These are phyloP conservation scores for Lactarius psammicola DNA, from an alignment of 768 basidiomycete species.

Conservation along the genomic window DNA sequence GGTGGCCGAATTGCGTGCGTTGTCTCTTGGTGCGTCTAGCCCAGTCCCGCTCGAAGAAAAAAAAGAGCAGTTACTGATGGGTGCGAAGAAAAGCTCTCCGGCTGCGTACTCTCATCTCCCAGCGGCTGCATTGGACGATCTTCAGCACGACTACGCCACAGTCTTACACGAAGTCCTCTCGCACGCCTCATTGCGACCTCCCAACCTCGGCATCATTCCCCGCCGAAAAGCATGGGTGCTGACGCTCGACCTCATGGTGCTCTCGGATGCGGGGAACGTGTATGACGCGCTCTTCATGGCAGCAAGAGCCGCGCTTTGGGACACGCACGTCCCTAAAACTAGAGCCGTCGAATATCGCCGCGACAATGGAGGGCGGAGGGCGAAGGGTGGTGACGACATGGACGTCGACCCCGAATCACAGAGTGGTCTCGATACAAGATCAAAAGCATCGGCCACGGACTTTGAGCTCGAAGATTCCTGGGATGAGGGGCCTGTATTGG, in stretches of 20 bases:
- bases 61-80: constrained; percentile 29
- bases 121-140: constrained; percentile 63
- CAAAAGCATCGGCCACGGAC: constrained; percentile 56
- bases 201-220: constrained; percentile 51
- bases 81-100: constrained; percentile 62
- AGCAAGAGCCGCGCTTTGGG: constrained; percentile 75
- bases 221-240: constrained; percentile 73
- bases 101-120: constrained; percentile 74
- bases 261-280: constrained; percentile 72
- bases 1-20: constrained; percentile 64
- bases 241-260: constrained; percentile 69
- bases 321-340: constrained; percentile 76
- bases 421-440: constrained; percentile 61
- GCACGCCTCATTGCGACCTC: constrained; percentile 63
- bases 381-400: constrained; percentile 45
- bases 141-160: constrained; percentile 69
- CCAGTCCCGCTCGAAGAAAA: background rate
- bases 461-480: constrained; percentile 87
- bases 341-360: constrained; percentile 66
- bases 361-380: constrained; percentile 31
- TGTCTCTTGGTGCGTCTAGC: constrained; percentile 67
- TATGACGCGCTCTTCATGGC: constrained; percentile 80
- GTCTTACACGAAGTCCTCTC: constrained; percentile 63
- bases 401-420: constrained; percentile 49
- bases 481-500: constrained; percentile 75